phyloP scores from a whole-genome alignment of 306 rosid species.

The Castanea mollissima region DNA sequence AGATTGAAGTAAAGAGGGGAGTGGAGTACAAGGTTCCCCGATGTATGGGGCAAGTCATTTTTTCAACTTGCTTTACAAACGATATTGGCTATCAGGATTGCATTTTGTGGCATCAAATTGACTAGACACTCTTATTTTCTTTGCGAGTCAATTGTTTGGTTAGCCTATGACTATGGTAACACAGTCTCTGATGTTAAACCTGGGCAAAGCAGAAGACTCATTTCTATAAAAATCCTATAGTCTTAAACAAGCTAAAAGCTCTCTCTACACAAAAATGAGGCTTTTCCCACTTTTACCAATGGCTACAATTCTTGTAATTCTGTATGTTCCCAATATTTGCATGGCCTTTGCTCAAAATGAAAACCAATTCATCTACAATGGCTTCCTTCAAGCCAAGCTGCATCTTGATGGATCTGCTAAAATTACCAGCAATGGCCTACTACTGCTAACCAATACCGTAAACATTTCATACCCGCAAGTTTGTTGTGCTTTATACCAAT shows the following conservation, averaged over 20 bases:
- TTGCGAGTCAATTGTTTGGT: too few species aligned
- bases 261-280: not conserved
- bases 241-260: not conserved
- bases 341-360: not conserved
- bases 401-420: not conserved
- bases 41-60: too few species aligned
- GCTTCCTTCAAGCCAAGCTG: not conserved
- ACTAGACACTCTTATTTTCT: too few species aligned
- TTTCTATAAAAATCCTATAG: not conserved
- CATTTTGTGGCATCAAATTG: too few species aligned
- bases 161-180: not conserved
- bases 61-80: too few species aligned
- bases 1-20: too few species aligned
- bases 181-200: not conserved
- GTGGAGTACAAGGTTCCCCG: too few species aligned
- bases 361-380: not conserved
- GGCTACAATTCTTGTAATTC: not conserved
- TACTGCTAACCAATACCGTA: not conserved
- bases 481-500: not conserved
- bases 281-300: not conserved
- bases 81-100: too few species aligned
- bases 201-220: not conserved
- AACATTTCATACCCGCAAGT: not conserved
- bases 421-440: not conserved
- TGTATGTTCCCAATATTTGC: not conserved